A percentile compares a stretch with the other conserved stretches of the same genome.
Conservation (phyloP, 2,329 filamentous ascomycete genomes). For the Aspergillus proliferans region DNA sequence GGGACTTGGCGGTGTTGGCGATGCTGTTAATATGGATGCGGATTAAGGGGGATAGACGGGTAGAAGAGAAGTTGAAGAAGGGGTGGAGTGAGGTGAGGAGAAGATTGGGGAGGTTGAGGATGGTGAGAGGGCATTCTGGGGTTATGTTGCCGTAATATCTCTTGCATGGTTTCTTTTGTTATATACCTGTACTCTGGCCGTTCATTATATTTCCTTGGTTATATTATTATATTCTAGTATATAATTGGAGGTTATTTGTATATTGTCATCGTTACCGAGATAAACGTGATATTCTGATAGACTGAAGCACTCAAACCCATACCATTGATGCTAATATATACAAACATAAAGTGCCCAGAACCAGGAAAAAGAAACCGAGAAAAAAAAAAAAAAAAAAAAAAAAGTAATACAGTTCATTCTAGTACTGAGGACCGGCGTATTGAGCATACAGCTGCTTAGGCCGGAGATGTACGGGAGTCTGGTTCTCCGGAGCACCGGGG, state of each 20-base stretch:
- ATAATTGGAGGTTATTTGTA: slow-evolving; percentile 15
- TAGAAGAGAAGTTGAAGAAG: slow-evolving; percentile 33
- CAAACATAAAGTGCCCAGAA: slow-evolving; percentile 22
- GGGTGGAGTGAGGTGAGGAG: slow-evolving; percentile 30
- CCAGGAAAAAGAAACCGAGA: slow-evolving; percentile 13
- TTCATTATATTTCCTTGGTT: slow-evolving; percentile 2
- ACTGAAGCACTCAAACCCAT: slow-evolving; percentile 15
- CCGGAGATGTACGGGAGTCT: slow-evolving; percentile 68
- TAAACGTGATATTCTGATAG: background rate
- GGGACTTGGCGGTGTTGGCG: slow-evolving; percentile 56
- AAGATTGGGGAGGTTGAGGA: slow-evolving; percentile 22
- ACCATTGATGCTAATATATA: slow-evolving; percentile 36
- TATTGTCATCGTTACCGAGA: slow-evolving; percentile 3
- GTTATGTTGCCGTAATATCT: slow-evolving; percentile 18
- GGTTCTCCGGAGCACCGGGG: slow-evolving; percentile 63
- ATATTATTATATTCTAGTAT: slow-evolving; percentile 18
- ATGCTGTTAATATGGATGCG: slow-evolving; percentile 37
- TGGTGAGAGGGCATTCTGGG: slow-evolving; percentile 16
- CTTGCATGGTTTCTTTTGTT: background rate
- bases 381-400: slow-evolving; percentile 16
- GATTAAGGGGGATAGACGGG: slow-evolving; percentile 35
- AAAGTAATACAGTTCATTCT: slow-evolving; percentile 17
- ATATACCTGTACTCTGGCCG: slow-evolving; percentile 1
- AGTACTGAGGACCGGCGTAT: slow-evolving; percentile 34
- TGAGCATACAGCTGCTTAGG: slow-evolving; percentile 44